Evolutionary conservation across 768 basidiomycete genomes (phyloP), one percentile per base, ranked within the genome.

Genomic region (Leccinum rimulosum): DNA sequence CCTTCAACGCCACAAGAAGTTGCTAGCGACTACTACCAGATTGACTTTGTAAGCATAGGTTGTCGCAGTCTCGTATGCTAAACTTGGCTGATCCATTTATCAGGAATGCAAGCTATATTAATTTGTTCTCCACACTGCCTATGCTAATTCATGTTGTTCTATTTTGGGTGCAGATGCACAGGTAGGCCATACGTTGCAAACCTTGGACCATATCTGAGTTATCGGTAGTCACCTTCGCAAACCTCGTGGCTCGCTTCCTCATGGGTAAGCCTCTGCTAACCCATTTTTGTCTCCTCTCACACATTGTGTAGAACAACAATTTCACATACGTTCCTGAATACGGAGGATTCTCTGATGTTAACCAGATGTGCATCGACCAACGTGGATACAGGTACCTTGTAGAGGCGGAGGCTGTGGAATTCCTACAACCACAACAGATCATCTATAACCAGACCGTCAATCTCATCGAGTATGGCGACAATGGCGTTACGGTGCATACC

Each of bases 221-320:
- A 57, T 78, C 78, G 64, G 78, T 40, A 88, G 65, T 77, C 82
- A 3, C 87, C 87, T 1, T 84, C 85, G 33, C 79, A 86, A 66
- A 83, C 81, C 0, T 87, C 86, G 1, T 82, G 81, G 76, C 73
- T 88, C 22, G 84, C 84, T n/a, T 80, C 84, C 5, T 78, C 85
- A 22, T 84, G 84, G 85, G 87, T 85, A 70, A 52, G 74, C 48
- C 4, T 43, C 27, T 22, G 3, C 11, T 43, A 19, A 4, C 40
- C 9, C 8, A 27, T 48, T 40, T n/a, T 14, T 15, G 11, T 1
- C 60, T 53, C n/a, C 3, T 2, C 38, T 5, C 55, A 66, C 51
- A 68, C 10, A 10, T 50, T 49, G 0, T 6, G 31, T 48, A 86
- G 85, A 82, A 80, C 52, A 84, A 86, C 64, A 88, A 88, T 66